Evolutionary conservation across 441 rosid species (phyloP).

Genomic region (Rhodomyrtus psidioides): DNA sequence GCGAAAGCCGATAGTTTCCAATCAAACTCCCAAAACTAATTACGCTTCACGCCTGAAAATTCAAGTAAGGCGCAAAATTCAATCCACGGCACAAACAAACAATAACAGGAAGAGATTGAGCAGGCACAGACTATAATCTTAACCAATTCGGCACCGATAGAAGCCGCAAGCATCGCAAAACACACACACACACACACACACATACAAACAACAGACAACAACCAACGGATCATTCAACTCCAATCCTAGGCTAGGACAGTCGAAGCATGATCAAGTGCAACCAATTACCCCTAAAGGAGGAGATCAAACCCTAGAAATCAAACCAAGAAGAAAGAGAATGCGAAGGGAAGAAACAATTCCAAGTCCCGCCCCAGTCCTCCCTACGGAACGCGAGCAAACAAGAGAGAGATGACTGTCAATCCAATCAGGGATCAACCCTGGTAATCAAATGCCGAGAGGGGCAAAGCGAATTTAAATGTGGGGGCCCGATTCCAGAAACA

Average conservation of each 20-base stretch:
- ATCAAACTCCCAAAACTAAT: neutral
- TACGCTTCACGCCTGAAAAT: neutral
- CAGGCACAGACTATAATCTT: neutral
- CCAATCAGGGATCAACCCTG: neutral
- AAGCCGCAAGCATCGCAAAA: neutral
- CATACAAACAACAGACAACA: no score
- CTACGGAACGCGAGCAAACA: no score
- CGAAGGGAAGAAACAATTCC: slow-evolving; percentile 18
- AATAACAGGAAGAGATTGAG: neutral
- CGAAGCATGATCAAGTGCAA: neutral
- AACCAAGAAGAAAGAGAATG: neutral
- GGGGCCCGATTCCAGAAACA: neutral
- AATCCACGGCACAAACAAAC: neutral
- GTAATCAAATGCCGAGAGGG: neutral
- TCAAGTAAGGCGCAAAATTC: neutral
- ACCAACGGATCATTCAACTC: neutral
- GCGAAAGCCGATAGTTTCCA: neutral
- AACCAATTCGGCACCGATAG: neutral
- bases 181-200: neutral
- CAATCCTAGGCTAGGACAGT: neutral
- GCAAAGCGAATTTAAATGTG: neutral
- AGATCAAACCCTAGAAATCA: slow-evolving; percentile 34
- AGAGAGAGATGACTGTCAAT: neutral
- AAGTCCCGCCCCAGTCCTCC: neutral
- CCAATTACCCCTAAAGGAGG: slow-evolving; percentile 3